Percentiles rank a stretch among this genome's conserved stretches.
Conservation (phyloP, 1,139 yeast genomes). For the Scheffersomyces lignicola region DNA sequence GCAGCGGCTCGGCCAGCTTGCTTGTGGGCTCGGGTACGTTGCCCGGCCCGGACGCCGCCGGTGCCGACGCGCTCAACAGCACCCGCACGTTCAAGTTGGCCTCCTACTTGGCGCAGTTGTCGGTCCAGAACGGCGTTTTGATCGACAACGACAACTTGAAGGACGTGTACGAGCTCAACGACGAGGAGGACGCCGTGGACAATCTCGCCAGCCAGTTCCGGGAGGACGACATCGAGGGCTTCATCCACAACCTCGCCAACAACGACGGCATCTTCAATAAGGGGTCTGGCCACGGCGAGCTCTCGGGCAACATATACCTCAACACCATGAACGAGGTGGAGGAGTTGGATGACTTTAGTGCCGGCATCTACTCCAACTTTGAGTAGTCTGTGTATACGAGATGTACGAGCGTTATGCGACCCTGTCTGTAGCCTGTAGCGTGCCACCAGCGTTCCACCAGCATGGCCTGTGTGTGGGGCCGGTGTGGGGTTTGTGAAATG, state of each 20-base stretch:
- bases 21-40: slow-evolving; percentile 12
- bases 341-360: slow-evolving; percentile 84
- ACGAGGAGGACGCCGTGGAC: slow-evolving; percentile 3
- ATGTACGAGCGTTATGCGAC: too few relatives aligned
- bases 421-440: too few relatives aligned
- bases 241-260: slow-evolving; percentile 13
- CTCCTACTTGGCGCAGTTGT: slow-evolving; percentile 62
- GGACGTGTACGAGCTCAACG: slow-evolving; percentile 3
- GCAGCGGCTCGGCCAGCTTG: slow-evolving; percentile 11
- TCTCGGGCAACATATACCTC: slow-evolving; percentile 43
- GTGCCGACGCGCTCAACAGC: slow-evolving; percentile 15
- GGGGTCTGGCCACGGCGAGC: slow-evolving; percentile 7
- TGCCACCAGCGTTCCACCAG: too few relatives aligned
- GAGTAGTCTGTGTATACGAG: slow-evolving; percentile 31
- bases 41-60: slow-evolving; percentile 13
- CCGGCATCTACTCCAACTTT: slow-evolving; percentile 86
- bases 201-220: slow-evolving; percentile 23
- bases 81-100: slow-evolving; percentile 57
- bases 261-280: slow-evolving; percentile 4
- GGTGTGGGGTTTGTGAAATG: too few relatives aligned
- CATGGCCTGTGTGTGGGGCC: too few relatives aligned
- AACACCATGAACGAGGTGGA: slow-evolving; percentile 54
- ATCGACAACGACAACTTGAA: slow-evolving; percentile 37
- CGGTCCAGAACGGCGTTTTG: slow-evolving; percentile 64
- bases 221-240: slow-evolving; percentile 36